Conservation (phyloP, 768 basidiomycete species). For the Porpolomopsis calyptriformis region DNA sequence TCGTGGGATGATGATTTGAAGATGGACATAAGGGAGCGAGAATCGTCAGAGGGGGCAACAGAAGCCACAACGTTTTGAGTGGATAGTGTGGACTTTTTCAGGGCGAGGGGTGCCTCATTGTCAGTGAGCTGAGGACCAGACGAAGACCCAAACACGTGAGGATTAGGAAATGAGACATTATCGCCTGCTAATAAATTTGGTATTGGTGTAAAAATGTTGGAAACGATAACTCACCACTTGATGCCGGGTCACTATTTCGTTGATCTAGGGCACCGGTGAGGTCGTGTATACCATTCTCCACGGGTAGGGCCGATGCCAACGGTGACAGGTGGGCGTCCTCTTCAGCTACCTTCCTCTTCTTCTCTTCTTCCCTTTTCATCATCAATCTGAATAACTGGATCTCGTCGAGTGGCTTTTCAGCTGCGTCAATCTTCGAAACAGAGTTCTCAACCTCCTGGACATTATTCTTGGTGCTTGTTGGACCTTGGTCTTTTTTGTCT, state of each 20-base stretch:
- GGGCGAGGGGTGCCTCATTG: no score
- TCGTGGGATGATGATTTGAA: slow-evolving; percentile 3
- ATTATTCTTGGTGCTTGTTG: slow-evolving; percentile 5
- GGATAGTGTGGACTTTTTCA: background rate
- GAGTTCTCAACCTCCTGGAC: slow-evolving; percentile 13
- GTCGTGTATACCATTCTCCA: slow-evolving; percentile 6
- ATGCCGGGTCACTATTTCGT: background rate
- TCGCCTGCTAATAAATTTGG: background rate
- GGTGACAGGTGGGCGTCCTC: slow-evolving; percentile 4
- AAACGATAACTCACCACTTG: slow-evolving; percentile 2
- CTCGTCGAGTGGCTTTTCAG: slow-evolving; percentile 53
- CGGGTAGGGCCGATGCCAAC: slow-evolving; percentile 3
- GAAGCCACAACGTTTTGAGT: background rate
- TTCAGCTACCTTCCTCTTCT: slow-evolving; percentile 21
- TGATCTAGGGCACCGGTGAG: slow-evolving; percentile 1
- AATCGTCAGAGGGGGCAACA: background rate
- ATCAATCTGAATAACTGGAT: slow-evolving; percentile 75
- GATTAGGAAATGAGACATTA: background rate
- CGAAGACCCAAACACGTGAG: background rate
- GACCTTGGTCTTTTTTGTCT: slow-evolving; percentile 44
- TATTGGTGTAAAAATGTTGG: background rate
- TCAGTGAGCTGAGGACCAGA: background rate
- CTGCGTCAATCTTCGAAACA: slow-evolving; percentile 12
- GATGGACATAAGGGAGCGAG: slow-evolving; percentile 5
- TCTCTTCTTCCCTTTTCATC: slow-evolving; percentile 69